Base-by-base conservation (phyloP, 2,329 filamentous ascomycete genomes). In the Claviceps purpurea region DNA sequence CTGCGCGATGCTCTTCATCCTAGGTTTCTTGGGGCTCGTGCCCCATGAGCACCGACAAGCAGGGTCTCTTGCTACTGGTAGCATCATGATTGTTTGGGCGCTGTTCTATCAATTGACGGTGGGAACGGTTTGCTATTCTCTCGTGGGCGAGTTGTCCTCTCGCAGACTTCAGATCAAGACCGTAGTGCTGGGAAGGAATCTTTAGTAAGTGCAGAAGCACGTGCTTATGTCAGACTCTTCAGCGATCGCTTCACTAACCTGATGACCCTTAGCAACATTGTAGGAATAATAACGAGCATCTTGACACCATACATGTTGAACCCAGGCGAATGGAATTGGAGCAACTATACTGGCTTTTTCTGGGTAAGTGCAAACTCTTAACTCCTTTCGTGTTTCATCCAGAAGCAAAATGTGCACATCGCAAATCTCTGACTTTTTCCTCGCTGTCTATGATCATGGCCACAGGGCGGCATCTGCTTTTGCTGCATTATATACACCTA, bases 251-350 rank as follows among this genome's bases (percentile, higher is more conserved):
- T 53, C 49, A 11, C 11, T 53, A 49, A 11, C 11, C 6, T 16
- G 45, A n/a, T 4, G 30, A 30, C 6, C 18, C 38, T 26, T 48
- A 80, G 78, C 73, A 90, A 93, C 61, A 72, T 95, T 49, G 85
- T 90, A 44, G 84, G 79, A 56, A 95, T 96, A 58, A 70, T 95
- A 60, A 87, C 82, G 63, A 84, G 81, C 49, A 84, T 95, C 4
- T 68, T 95, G 42, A 94, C 88, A 0, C 89, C 89, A 0, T 95
- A 94, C 69, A 95, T 95, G 89, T 76, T 95, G 43, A 95, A 95
- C 69, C 88, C 89, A 0, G 76, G 74, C 1, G 85, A 81, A 0
- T 95, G 90, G 89, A 73, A 94, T 68, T 95, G 89, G 89, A 76
- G 80, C 55, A 93, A 93, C 69, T 93, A 79, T 60, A 79, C 89